Base-by-base conservation (phyloP, 2,329 filamentous ascomycete species). In the Colletotrichum theobromicola region DNA sequence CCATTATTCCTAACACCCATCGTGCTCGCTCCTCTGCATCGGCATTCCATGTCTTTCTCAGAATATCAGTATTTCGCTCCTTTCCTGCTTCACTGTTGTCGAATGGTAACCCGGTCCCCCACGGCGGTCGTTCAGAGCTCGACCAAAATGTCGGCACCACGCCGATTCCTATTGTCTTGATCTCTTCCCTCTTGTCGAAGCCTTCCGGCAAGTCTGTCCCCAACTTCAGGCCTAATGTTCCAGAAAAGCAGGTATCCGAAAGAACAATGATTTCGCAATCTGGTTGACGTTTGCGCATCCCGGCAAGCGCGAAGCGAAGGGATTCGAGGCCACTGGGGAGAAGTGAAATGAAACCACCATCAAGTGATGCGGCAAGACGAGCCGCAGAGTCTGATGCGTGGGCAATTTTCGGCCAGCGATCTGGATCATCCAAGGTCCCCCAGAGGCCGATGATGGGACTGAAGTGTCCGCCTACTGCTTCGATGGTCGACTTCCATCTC, bases 401-500 rank as follows among this genome's bases (percentile, higher is more conserved):
- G 5, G 71, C 67, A 3, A 74, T 62, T 2, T 61, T 32, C 12
- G 67, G 67, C 71, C 67, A 74, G 13, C 67, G 61, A 10, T 12
- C n/a, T 9, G 67, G 61, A n/a, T 74, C 67, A 2, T 74, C 67
- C 6, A 74, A 61, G 1, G 67, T 74, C 6, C n/a, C 28, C 71
- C 67, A 74, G 7, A 71, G 67, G 1, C 71, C 67, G 26, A 74
- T 65, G 21, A 74, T 74, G 7, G 67, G 61, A 26, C 67, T 74
- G 21, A 74, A 71, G 8, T 35, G 37, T 4, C 60, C 67, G 6
- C 67, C 71, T 2, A n/a, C 24, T 15, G 60, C 53, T 16, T 74
- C 18, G 8, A 74, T 71, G 1, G 32, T 61, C 7, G 16, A 15
- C 15, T 61, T 32, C 71, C 67, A 74, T 16, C 34, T 61, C 1